Evolutionary conservation across 345 rosid genomes (phyloP), one percentile per base, ranked within the genome.

Genomic region (Lepidium didymum): DNA sequence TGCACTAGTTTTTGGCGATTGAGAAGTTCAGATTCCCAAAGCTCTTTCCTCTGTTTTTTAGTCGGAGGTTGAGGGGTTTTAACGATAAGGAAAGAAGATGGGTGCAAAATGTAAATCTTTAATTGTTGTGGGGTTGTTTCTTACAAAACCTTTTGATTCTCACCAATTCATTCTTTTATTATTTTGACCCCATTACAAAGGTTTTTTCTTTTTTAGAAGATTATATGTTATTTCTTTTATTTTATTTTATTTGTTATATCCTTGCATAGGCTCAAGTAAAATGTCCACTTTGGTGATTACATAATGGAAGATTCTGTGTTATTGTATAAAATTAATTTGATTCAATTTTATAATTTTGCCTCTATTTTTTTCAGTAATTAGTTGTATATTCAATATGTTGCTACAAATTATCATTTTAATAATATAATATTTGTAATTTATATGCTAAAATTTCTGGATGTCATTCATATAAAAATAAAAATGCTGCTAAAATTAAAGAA

Each of bases 1-100:
- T 95, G 80, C 82, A 81, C 14, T 89, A 87, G 80, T 81, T 46
- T 33, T 19, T 47, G 42, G 70, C 33, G 70, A 82, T 25, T 51
- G 63, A 74, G 79, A 73, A 68, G 74, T 79, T 75, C 77, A 44
- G 63, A 36, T 53, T 61, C 53, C 36, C n/a, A 47, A 68, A 75
- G 43, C 70, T 69, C 70, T 56, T 6, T 75, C 75, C 75, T 75
- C 74, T 55, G 58, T 69, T 69, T 75, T 67, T 60, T 60, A 68
- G 74, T 42, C 55, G 37, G 59, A 55, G 75, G 61, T 46, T 49
- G 73, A 56, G 65, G 10, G n/a, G 66, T 29, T 19, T 52, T 42
- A 42, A 46, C 29, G 10, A 35, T 51, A 52, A 59, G 64, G 49
- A 74, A 67, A 68, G 64, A 68, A 54, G 59, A 58, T 45, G 71